These are phyloP conservation scores for Candida ortonii DNA, from an alignment of 805 yeast genomes.

Conservation along the genomic window DNA sequence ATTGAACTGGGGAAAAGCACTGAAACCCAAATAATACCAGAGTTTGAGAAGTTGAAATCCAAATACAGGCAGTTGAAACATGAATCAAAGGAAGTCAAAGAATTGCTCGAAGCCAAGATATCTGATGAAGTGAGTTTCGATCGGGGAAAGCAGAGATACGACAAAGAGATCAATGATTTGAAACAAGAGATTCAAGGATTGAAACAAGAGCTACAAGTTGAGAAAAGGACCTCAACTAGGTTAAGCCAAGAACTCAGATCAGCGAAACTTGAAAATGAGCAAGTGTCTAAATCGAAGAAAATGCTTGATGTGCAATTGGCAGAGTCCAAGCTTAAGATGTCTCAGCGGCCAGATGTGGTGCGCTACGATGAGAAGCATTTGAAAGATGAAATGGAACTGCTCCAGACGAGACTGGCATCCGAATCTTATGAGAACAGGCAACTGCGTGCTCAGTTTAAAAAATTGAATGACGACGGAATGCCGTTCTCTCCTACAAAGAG, in stretches of 20 bases:
- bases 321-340: conserved; percentile 30
- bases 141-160: conserved; percentile 44
- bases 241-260: conserved; percentile 27
- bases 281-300: conserved; percentile 30
- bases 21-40: conserved; percentile 29
- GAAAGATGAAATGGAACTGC: conserved; percentile 53
- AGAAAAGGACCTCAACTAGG: conserved; percentile 23
- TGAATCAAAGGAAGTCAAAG: conserved; percentile 42
- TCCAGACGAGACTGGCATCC: conserved; percentile 65
- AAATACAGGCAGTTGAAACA: conserved; percentile 42
- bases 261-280: conserved; percentile 35
- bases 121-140: conserved; percentile 42
- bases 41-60: conserved; percentile 23
- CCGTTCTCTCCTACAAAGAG: conserved; percentile 2
- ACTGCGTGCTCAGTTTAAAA: conserved; percentile 41
- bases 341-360: conserved; percentile 23
- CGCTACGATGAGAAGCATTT: conserved; percentile 27
- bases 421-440: conserved; percentile 58
- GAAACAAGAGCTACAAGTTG: conserved; percentile 29
- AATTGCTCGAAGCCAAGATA: conserved; percentile 40
- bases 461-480: conserved; percentile 23
- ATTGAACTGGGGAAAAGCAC: conserved; percentile 31
- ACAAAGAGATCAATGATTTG: conserved; percentile 38
- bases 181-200: conserved; percentile 31
- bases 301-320: conserved; percentile 32